Percentiles rank a stretch among this genome's conserved stretches.
Conservation (phyloP, 2,329 filamentous ascomycete genomes). For the Alternaria longipes region DNA sequence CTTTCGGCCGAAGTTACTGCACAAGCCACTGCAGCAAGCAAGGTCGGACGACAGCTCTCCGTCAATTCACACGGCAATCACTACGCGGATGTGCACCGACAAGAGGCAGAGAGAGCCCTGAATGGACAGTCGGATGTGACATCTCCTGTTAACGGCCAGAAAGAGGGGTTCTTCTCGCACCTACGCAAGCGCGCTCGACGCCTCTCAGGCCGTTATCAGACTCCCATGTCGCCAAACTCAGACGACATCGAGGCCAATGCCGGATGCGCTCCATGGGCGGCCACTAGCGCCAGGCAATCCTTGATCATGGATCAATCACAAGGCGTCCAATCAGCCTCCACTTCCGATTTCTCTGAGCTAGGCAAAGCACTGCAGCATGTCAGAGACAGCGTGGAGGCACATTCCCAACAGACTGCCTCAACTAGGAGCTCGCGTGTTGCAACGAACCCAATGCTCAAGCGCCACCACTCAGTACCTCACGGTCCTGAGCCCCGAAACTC, state of each 20-base stretch:
- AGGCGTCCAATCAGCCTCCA: slow-evolving; percentile 57
- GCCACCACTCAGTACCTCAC: slow-evolving; percentile 59
- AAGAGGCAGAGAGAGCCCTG: slow-evolving; percentile 88
- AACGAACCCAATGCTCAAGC: slow-evolving; percentile 58
- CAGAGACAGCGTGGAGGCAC: slow-evolving; percentile 65
- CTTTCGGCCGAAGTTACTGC: slow-evolving; percentile 92
- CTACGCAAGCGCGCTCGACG: slow-evolving; percentile 90
- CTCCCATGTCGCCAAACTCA: slow-evolving; percentile 77
- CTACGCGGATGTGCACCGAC: slow-evolving; percentile 87
- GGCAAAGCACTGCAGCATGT: slow-evolving; percentile 70
- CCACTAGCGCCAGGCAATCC: slow-evolving; percentile 81
- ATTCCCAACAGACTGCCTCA: slow-evolving; percentile 41
- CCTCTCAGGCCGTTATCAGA: slow-evolving; percentile 90
- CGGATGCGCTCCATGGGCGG: slow-evolving; percentile 86
- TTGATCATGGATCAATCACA: slow-evolving; percentile 72
- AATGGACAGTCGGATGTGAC: slow-evolving; percentile 80
- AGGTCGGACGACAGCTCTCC: slow-evolving; percentile 93
- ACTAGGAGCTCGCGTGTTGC: slow-evolving; percentile 50
- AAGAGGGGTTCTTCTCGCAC: slow-evolving; percentile 98
- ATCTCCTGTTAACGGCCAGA: slow-evolving; percentile 80
- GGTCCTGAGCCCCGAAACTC: slow-evolving; percentile 63
- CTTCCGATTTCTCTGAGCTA: slow-evolving; percentile 66
- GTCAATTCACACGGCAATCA: slow-evolving; percentile 92
- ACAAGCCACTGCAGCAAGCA: slow-evolving; percentile 81
- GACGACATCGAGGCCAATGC: slow-evolving; percentile 94